Base-by-base conservation (phyloP, 2,329 filamentous ascomycete species). In the Fusarium lateritium region DNA sequence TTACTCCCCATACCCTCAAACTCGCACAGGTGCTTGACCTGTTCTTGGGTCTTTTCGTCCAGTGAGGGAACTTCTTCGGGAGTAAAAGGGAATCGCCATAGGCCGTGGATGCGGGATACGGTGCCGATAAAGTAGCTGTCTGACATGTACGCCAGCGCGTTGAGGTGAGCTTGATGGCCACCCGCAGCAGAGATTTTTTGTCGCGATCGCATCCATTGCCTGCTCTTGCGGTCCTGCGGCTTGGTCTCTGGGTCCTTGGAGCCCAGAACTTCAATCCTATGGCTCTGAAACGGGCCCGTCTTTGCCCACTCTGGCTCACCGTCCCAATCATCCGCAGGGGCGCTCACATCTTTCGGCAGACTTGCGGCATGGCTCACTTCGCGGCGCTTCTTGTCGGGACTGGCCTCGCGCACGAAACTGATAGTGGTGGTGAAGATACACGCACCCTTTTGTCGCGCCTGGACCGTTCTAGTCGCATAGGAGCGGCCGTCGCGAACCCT, bases 381-480 rank as follows among this genome's bases (percentile, higher is more conserved):
- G 79, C 7, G 95, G 84, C 76, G 79, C 78, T 76, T 75, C 50
- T 70, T 68, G 15, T 83, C 86, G 52, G 85, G 87, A 67, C 84
- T 87, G 64, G 84, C 86, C 74, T 91, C 89, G 19, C 88, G 85
- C 76, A 92, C 91, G 78, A 99, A 98, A 67, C 92, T 96, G 81
- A 97, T 89, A 7, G 95, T 99, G 3, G 94, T 96, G 19, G 95
- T 98, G 82, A 98, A 98, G 81, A 99, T 98, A 76, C 92, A 92
- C 63, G 89, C 89, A 11, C 94, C 96, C 40, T 90, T 86, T 82
- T 99, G 96, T 28, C 94, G 86, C 33, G 96, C 96, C 81, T 98
- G 95, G n/a, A 99, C 96, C 1, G 95, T 98, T 56, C 96, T 87
- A 38, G 96, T 98, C 56, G 93, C 91, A 79, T 94, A 99, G 52